phyloP scores from a whole-genome alignment of 306 rosid species.

The Oxytropis ochrocephala region DNA sequence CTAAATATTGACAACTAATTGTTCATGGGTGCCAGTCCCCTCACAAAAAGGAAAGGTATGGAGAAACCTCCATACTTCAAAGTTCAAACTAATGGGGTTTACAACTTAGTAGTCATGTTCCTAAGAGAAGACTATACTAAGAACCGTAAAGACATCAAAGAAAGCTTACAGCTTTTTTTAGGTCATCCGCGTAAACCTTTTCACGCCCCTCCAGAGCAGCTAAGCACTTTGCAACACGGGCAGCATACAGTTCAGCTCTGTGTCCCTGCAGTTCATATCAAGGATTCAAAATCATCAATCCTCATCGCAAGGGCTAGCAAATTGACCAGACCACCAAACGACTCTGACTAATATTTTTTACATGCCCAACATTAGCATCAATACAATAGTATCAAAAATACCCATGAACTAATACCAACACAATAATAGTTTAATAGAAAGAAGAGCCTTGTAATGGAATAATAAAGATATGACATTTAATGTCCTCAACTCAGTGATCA shows the following conservation, averaged over 20 bases:
- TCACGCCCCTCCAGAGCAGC: constrained; percentile 97
- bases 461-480: background rate
- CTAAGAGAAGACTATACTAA: background rate
- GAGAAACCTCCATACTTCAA: background rate
- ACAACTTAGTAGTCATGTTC: background rate
- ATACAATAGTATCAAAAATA: background rate
- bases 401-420: background rate
- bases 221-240: constrained; percentile 92
- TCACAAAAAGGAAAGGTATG: background rate
- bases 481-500: background rate
- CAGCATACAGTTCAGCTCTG: constrained; percentile 95
- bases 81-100: background rate
- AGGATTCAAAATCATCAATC: constrained; percentile 11
- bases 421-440: no score
- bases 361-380: background rate
- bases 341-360: background rate
- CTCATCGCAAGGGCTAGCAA: background rate
- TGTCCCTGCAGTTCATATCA: constrained; percentile 69
- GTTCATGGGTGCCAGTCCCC: background rate
- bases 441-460: background rate
- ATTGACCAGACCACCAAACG: background rate
- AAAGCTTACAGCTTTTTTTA: constrained; percentile 87
- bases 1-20: constrained; percentile 4
- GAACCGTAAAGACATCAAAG: constrained; percentile 20
- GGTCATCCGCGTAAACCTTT: constrained; percentile 83